Conservation (phyloP, 345 rosid species). For the Moricandia arvensis region DNA sequence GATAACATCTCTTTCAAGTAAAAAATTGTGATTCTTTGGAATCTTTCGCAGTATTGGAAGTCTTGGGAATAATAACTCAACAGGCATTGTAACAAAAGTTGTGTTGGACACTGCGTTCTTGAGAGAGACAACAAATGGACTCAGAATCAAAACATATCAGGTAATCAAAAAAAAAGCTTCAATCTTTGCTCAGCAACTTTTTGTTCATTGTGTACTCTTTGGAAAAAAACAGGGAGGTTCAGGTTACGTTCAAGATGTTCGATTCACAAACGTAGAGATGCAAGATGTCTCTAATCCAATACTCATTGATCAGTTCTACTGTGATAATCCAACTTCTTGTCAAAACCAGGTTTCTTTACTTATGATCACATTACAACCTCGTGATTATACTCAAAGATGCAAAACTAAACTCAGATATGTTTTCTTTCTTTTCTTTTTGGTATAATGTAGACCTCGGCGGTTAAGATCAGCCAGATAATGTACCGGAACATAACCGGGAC, state of each 20-base stretch:
- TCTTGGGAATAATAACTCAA: conserved; percentile 85
- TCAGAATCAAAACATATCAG: conserved; percentile 99
- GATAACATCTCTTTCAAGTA: not conserved
- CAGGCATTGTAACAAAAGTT: conserved; percentile 76
- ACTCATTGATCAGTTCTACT: conserved; percentile 96
- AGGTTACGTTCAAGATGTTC: conserved; percentile 80
- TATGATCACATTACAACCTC: not conserved
- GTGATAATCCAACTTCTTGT: conserved; percentile 80
- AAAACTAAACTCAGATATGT: conserved; percentile 5
- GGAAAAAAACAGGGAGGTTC: conserved; percentile 76
- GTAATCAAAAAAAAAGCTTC: conserved; percentile 38
- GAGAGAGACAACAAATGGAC: conserved; percentile 80
- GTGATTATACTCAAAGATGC: not conserved
- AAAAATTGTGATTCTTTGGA: not conserved
- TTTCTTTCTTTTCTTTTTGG: not conserved
- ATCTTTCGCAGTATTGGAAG: conserved; percentile 75
- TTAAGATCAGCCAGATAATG: conserved; percentile 81
- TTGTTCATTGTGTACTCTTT: not conserved
- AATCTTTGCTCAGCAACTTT: not conserved
- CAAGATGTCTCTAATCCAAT: conserved; percentile 83
- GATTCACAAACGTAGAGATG: conserved; percentile 84
- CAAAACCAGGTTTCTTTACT: conserved; percentile 65
- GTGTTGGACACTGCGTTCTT: conserved; percentile 90
- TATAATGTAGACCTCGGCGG: conserved; percentile 70
- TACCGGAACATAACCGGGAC: conserved; percentile 86